Conservation (phyloP, 2,329 filamentous ascomycete genomes). For the Helotiales sp. region DNA sequence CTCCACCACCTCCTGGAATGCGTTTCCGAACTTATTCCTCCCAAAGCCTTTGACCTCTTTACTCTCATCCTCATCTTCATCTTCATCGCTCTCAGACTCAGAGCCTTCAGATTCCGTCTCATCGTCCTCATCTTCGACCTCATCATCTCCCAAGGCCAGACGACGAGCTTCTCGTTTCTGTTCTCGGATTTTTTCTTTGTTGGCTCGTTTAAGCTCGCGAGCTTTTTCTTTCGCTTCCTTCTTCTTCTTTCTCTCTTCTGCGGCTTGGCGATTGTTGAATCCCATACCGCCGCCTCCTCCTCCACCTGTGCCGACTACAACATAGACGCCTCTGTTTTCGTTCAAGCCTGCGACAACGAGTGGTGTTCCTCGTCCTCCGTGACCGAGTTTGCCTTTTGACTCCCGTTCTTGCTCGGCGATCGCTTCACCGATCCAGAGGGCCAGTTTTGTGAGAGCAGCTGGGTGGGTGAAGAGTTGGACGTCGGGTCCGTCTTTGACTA, state of each 20-base stretch:
- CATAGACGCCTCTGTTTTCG: constrained; percentile 81
- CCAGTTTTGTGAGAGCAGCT: constrained; percentile 87
- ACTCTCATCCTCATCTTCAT: constrained; percentile 54
- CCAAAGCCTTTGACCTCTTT: constrained; percentile 66
- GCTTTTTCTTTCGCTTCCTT: constrained; percentile 63
- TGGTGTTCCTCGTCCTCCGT: constrained; percentile 74
- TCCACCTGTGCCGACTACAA: constrained; percentile 90
- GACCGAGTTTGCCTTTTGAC: constrained; percentile 64
- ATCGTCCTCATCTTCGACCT: constrained; percentile 48
- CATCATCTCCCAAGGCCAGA: constrained; percentile 47
- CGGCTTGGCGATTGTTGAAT: constrained; percentile 66
- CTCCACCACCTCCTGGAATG: constrained; percentile 91
- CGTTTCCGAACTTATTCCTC: constrained; percentile 87
- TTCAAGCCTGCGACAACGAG: constrained; percentile 89
- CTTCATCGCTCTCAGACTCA: constrained; percentile 45
- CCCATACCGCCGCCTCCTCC: constrained; percentile 68
- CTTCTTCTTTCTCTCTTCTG: constrained; percentile 61
- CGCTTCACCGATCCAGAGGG: constrained; percentile 91
- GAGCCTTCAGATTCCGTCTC: constrained; percentile 52
- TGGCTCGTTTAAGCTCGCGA: constrained; percentile 56
- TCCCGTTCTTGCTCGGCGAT: constrained; percentile 87
- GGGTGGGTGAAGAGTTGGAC: constrained; percentile 90
- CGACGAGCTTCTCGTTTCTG: constrained; percentile 62
- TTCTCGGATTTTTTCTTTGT: constrained; percentile 58
- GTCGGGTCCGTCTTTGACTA: constrained; percentile 93